Conservation (phyloP, 495 filamentous ascomycete species). For the Lepidopterella palustris region DNA sequence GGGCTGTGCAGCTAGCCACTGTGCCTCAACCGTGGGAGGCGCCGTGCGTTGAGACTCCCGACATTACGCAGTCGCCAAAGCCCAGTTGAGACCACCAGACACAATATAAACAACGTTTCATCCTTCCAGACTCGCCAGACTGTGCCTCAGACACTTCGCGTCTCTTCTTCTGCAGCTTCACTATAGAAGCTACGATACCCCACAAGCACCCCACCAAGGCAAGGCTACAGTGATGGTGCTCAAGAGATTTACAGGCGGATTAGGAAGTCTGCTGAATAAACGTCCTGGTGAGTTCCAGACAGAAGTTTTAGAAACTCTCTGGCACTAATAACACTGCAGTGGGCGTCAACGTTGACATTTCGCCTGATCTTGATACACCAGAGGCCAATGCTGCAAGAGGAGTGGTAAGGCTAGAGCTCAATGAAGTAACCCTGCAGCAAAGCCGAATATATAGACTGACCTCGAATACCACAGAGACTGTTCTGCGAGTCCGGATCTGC, state of each 20-base stretch:
- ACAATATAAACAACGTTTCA: conserved; percentile 5
- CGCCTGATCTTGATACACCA: conserved; percentile 35
- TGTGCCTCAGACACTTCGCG: background rate
- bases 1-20: too few species aligned
- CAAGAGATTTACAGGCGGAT: conserved; percentile 15
- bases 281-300: background rate
- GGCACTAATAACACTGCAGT: background rate
- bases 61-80: too few species aligned
- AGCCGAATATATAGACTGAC: conserved; percentile 19
- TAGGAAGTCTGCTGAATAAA: conserved; percentile 20
- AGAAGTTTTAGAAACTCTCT: background rate
- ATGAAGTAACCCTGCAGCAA: conserved; percentile 36
- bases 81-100: too few species aligned
- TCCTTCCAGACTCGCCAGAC: background rate
- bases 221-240: conserved; percentile 21
- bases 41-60: background rate
- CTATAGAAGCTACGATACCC: background rate
- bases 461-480: conserved; percentile 39
- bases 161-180: background rate
- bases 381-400: conserved; percentile 53
- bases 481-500: conserved; percentile 78
- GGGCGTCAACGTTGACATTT: conserved; percentile 8
- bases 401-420: conserved; percentile 40
- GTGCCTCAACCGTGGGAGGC: too few species aligned
- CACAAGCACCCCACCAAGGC: background rate